Conservation (phyloP, 2,329 filamentous ascomycete species). For the Trichoderma sp. region DNA sequence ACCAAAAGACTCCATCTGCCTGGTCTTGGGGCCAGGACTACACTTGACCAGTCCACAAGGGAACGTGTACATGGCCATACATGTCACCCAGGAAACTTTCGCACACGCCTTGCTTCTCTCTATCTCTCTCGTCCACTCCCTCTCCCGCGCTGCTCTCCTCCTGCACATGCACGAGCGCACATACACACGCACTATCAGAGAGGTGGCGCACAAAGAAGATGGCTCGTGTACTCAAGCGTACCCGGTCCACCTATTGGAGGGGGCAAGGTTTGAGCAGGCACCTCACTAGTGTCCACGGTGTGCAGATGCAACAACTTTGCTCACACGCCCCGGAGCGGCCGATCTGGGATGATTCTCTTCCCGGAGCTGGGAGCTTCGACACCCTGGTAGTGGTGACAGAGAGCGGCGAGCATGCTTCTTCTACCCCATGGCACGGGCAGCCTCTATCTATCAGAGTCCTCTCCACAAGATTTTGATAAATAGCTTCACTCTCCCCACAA, state of each 20-base stretch:
- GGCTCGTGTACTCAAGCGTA: slow-evolving; percentile 18
- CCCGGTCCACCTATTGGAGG: slow-evolving; percentile 16
- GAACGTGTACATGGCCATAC: slow-evolving; percentile 18
- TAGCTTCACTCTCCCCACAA: background rate
- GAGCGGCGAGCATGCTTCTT: background rate
- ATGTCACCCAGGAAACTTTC: slow-evolving; percentile 18
- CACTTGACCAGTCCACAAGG: slow-evolving; percentile 13
- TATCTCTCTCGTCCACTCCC: background rate
- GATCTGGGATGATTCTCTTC: slow-evolving; percentile 21
- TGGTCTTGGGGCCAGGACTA: background rate
- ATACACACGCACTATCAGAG: slow-evolving; percentile 22
- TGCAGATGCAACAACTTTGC: slow-evolving; percentile 10
- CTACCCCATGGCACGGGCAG: slow-evolving; percentile 9
- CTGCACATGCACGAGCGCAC: slow-evolving; percentile 22
- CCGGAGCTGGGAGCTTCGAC: slow-evolving; percentile 15
- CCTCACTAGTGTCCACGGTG: slow-evolving; percentile 18
- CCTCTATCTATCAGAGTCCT: slow-evolving; percentile 10
- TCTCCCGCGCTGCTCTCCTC: background rate
- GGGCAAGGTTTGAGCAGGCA: slow-evolving; percentile 19
- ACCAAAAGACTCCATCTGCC: background rate
- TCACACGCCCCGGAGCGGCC: slow-evolving; percentile 10
- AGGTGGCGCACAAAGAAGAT: slow-evolving; percentile 10
- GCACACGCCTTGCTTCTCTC: slow-evolving; percentile 1
- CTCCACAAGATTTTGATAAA: background rate
- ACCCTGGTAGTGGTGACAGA: background rate